phyloP scores from a whole-genome alignment of 2,329 filamentous ascomycete species.

The Tolypocladium cylindrosporum region DNA sequence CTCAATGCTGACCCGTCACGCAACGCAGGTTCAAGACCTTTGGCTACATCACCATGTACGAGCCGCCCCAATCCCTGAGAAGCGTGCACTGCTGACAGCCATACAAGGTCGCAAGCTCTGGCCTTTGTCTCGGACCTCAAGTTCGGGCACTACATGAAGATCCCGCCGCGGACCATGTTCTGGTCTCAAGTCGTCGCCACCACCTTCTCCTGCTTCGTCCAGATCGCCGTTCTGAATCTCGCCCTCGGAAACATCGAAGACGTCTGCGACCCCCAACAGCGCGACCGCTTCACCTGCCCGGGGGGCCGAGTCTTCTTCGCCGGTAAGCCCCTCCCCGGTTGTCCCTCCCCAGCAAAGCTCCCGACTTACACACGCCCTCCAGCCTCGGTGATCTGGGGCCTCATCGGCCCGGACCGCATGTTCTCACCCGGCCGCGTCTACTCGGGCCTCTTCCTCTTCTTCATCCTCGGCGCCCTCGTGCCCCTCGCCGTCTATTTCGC shows the following conservation, averaged over 20 bases:
- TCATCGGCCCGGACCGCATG: constrained; percentile 53
- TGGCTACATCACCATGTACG: constrained; percentile 49
- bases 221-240: constrained; percentile 54
- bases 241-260: constrained; percentile 50
- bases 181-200: constrained; percentile 56
- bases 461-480: constrained; percentile 41
- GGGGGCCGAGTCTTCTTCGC: constrained; percentile 56
- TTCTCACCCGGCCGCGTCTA: constrained; percentile 56
- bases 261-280: constrained; percentile 49
- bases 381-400: constrained; percentile 59
- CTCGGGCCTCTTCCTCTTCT: constrained; percentile 49
- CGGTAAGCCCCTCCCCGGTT: constrained; percentile 23
- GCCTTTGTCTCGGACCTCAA: constrained; percentile 58
- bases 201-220: constrained; percentile 55
- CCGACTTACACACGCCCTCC: neutral
- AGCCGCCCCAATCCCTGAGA: neutral
- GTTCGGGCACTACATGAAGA: constrained; percentile 66
- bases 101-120: constrained; percentile 44
- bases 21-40: constrained; percentile 49
- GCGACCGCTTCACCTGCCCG: constrained; percentile 52
- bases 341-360: neutral
- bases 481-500: constrained; percentile 42
- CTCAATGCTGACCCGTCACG: neutral
- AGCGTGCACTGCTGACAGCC: neutral
- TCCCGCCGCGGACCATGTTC: constrained; percentile 58